Conservation (phyloP, 179 eudicot species). For the Spergularia azorica region DNA sequence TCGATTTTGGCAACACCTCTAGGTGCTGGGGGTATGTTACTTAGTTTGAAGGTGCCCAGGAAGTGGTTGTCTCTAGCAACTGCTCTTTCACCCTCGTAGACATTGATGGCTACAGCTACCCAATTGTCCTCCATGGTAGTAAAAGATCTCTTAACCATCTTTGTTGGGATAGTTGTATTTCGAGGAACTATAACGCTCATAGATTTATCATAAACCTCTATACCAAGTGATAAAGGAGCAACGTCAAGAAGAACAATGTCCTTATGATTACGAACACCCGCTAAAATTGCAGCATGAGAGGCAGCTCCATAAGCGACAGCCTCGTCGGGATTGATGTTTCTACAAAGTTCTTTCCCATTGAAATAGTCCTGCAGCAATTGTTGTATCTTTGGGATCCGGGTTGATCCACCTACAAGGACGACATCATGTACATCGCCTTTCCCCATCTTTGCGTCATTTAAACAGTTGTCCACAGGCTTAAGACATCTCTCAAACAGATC, state of each 20-base stretch:
- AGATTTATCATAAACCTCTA: neutral
- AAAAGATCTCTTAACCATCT: too few species aligned
- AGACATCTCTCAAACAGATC: constrained; percentile 26
- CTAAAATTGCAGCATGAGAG: constrained; percentile 18
- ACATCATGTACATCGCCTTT: constrained; percentile 16
- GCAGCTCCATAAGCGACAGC: constrained; percentile 27
- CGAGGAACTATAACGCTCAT: constrained; percentile 13
- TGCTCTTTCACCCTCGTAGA: constrained; percentile 34
- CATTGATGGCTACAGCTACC: too few species aligned
- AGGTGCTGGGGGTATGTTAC: constrained; percentile 40
- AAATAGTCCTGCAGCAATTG: constrained; percentile 17
- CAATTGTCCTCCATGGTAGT: too few species aligned
- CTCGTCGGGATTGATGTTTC: constrained; percentile 18
- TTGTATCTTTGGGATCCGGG: constrained; percentile 10
- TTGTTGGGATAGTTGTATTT: constrained; percentile 17
- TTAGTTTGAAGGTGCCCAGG: constrained; percentile 22
- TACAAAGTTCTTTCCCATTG: constrained; percentile 20
- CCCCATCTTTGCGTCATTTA: constrained; percentile 17
- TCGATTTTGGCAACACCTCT: constrained; percentile 23
- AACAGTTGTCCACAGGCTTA: constrained; percentile 5
- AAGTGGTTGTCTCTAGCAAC: constrained; percentile 23
- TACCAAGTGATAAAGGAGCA: constrained; percentile 20
- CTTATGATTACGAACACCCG: neutral
- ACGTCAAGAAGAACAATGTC: constrained; percentile 13
- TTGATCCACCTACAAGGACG: constrained; percentile 19